Base-by-base conservation (phyloP, 768 basidiomycete species). In the Leccinum subgranulosum region DNA sequence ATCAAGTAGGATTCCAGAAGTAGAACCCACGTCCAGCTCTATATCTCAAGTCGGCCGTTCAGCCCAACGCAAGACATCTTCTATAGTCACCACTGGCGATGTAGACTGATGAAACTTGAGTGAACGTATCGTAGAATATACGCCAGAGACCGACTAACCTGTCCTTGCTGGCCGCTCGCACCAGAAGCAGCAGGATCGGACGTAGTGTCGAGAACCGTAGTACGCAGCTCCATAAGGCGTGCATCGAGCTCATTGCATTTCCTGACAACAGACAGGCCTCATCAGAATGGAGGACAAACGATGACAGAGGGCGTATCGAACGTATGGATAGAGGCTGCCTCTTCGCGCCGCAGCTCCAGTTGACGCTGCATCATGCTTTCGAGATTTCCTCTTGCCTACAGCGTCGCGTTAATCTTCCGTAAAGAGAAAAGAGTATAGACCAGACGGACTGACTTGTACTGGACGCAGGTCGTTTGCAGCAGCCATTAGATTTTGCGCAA, bases 401-500 rank as follows among this genome's bases (percentile, higher is more conserved):
- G 19, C 17, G 25, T 29, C 33, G n/a, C 10, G 10, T 63, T 27
- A 29, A 29, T 48, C 33, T 53, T 58, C 27, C 56, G 31, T 17
- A 17, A 48, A 27, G 25, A 7, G 21, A 19, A 25, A 6, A 25
- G 6, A 19, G 17, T n/a, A 19, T 27, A 39, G 33, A 57, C 28
- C n/a, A 51, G 51, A 48, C 54, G 45, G 60, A 67, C 73, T 11
- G 25, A 86, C 92, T 81, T 95, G 93, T 5, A 94, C 88, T 1
- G 92, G 93, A 25, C 94, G 83, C 51, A 95, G 74, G 64, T 94
- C 92, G 66, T 96, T 96, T 36, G 90, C 90, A 17, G 90, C 89
- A 14, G 87, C 90, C 84, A 94, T 91, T 56, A 96, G 80, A 69
- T 95, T 96, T 70, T 92, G 88, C 7, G 84, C 84, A 53, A 93